Conservation (phyloP, 371 early-diverging fungal genomes). For the Parasitella parasitica region DNA sequence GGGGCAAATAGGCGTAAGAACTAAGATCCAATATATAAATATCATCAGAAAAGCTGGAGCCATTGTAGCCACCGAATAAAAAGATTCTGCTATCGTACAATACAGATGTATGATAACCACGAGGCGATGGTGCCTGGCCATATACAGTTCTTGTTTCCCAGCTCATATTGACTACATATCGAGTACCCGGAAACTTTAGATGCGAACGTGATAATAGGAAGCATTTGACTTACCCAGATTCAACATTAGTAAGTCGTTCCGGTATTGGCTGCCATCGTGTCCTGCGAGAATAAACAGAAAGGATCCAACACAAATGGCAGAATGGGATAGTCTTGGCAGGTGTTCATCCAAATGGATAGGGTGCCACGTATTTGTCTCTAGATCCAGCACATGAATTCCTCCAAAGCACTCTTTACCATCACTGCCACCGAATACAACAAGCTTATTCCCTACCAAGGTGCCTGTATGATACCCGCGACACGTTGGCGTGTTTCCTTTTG, state of each 20-base stretch:
- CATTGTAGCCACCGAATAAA: conserved; percentile 87
- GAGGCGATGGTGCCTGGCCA: conserved; percentile 67
- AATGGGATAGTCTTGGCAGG: conserved; percentile 77
- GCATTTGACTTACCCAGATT: conserved; percentile 65
- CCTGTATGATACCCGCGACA: conserved; percentile 87
- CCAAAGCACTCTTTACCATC: conserved; percentile 88
- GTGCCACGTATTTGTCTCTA: conserved; percentile 58
- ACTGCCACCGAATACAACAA: conserved; percentile 86
- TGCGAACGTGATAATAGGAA: too few relatives aligned
- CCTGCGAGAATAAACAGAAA: conserved; percentile 87
- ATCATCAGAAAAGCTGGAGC: conserved; percentile 75
- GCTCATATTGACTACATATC: conserved; percentile 68
- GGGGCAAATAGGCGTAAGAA: conserved; percentile 71
- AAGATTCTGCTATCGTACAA: conserved; percentile 79
- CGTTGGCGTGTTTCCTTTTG: conserved; percentile 60
- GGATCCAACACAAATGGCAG: conserved; percentile 79
- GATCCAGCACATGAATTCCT: conserved; percentile 77
- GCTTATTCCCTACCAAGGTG: conserved; percentile 74
- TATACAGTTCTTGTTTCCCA: conserved; percentile 80
- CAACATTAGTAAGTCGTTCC: conserved; percentile 73
- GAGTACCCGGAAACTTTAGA: too few relatives aligned
- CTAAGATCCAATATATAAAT: conserved; percentile 79
- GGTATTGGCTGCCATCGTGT: conserved; percentile 81
- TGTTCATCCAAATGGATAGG: conserved; percentile 54
- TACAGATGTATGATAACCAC: conserved; percentile 87